Conservation (phyloP, 192 early-diverging fungal species). For the Coemansia sp. region DNA sequence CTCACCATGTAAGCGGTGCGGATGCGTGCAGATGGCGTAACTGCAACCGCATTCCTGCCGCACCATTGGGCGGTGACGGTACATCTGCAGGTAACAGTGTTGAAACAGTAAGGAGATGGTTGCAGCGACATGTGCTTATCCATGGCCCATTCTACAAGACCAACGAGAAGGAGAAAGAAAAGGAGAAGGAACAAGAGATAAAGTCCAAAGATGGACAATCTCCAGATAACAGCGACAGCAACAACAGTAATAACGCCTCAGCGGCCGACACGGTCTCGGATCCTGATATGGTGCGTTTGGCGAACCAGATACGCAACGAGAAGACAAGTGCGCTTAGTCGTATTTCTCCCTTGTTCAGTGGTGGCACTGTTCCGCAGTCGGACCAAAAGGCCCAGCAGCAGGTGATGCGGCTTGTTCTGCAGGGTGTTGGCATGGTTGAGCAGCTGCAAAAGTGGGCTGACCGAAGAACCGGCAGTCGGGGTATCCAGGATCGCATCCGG, state of each 20-base stretch:
- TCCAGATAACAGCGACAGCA: not conserved
- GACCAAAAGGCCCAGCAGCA: constrained; percentile 15
- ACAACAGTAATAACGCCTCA: not conserved
- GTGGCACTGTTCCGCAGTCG: constrained; percentile 7
- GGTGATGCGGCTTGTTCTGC: constrained; percentile 34
- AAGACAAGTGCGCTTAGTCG: constrained; percentile 10
- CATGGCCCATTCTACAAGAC: constrained; percentile 44
- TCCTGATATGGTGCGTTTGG: constrained; percentile 8
- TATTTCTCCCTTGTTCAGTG: constrained; percentile 18
- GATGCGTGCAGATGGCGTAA: constrained; percentile 48
- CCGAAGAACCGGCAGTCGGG: constrained; percentile 26
- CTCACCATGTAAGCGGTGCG: constrained; percentile 15
- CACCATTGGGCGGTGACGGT: not conserved
- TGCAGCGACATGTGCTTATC: constrained; percentile 30
- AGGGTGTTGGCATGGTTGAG: constrained; percentile 44
- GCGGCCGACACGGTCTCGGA: not conserved
- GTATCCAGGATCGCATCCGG: constrained; percentile 23
- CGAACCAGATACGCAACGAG: constrained; percentile 10
- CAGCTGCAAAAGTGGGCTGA: constrained; percentile 53
- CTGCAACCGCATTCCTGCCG: constrained; percentile 43
- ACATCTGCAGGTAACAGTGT: not conserved
- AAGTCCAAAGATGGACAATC: not conserved
- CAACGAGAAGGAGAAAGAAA: not conserved
- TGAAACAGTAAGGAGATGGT: constrained; percentile 11
- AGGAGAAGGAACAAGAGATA: not conserved